Conservation (phyloP, 345 rosid species). For the Salix brachista region DNA sequence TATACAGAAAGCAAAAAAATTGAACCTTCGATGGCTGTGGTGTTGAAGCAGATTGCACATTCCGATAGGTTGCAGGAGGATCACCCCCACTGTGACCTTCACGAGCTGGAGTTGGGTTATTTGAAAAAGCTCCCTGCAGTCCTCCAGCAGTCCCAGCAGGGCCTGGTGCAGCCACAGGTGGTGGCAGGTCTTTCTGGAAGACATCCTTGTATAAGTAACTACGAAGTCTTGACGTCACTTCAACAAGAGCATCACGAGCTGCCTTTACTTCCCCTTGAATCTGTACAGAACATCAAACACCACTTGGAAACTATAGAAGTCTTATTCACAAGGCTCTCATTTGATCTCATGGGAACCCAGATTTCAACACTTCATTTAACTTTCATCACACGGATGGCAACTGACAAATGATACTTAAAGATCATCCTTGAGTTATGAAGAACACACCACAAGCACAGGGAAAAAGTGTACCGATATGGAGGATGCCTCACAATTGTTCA, state of each 20-base stretch:
- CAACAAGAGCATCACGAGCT: conserved; percentile 91
- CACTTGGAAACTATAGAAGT: conserved; percentile 16
- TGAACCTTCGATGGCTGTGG: conserved; percentile 54
- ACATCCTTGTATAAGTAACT: conserved; percentile 67
- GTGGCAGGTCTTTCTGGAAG: conserved; percentile 56
- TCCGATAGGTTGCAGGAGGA: conserved; percentile 32
- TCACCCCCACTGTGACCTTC: conserved; percentile 46
- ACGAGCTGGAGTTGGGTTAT: conserved; percentile 33
- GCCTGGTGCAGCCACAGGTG: conserved; percentile 39
- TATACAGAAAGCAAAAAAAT: neutral
- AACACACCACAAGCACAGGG: neutral
- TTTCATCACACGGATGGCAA: conserved; percentile 4
- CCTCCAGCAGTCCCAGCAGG: conserved; percentile 48
- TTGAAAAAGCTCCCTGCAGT: conserved; percentile 51
- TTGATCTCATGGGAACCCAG: conserved; percentile 1
- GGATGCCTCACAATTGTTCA: conserved; percentile 1
- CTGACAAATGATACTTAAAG: neutral
- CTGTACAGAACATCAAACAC: conserved; percentile 37
- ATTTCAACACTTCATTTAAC: conserved; percentile 7
- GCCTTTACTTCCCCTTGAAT: conserved; percentile 87
- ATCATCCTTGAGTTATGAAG: neutral
- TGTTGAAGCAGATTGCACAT: conserved; percentile 37
- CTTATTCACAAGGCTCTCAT: conserved; percentile 5
- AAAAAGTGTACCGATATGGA: neutral
- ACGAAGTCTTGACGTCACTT: conserved; percentile 69